phyloP scores from a whole-genome alignment of 176 grass and related monocot species.

The Lolium rigidum region DNA sequence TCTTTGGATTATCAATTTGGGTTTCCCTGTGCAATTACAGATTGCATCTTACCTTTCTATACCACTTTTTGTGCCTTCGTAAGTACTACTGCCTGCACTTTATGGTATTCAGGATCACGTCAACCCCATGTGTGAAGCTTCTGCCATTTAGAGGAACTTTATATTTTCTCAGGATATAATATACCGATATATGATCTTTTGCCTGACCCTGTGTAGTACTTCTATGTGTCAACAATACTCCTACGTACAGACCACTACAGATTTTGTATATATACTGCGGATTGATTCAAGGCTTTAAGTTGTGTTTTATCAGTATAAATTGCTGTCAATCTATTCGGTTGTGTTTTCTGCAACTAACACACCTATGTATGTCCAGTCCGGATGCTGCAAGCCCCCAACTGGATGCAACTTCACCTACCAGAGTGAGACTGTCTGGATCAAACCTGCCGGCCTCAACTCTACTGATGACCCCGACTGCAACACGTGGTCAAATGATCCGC shows the following conservation, averaged over 20 bases:
- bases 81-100: too few species aligned
- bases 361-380: constrained; percentile 55
- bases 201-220: neutral
- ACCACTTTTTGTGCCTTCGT: too few species aligned
- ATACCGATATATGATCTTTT: neutral
- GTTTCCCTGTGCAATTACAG: neutral
- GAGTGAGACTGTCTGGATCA: constrained; percentile 71
- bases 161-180: neutral
- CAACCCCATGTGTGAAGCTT: neutral
- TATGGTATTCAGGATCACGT: neutral
- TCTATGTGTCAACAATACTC: neutral
- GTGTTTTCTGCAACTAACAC: constrained; percentile 27
- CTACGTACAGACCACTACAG: constrained; percentile 20
- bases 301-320: constrained; percentile 18
- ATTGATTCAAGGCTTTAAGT: neutral
- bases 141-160: neutral
- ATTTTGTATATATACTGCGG: constrained; percentile 2
- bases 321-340: neutral
- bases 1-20: constrained; percentile 13
- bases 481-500: constrained; percentile 72
- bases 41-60: neutral
- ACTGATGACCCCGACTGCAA: constrained; percentile 60
- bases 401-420: constrained; percentile 78
- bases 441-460: constrained; percentile 60
- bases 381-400: constrained; percentile 88